Base-by-base conservation (phyloP, 2,329 filamentous ascomycete species). In the Trichoderma gracile region DNA sequence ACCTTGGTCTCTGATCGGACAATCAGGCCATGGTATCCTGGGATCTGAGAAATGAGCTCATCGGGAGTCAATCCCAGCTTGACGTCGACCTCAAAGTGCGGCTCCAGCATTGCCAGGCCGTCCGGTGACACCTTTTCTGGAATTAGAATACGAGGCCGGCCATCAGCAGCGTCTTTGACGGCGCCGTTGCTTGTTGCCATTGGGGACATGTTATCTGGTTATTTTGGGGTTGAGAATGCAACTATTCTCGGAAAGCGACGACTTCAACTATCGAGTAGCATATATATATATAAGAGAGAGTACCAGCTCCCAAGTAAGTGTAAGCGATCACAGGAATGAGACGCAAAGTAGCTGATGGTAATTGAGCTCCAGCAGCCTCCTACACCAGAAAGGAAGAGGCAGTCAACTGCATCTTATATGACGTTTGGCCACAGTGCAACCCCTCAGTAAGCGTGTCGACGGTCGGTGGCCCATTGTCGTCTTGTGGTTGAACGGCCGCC, bases 1-100 rank as follows among this genome's bases (percentile, higher is more conserved):
- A 94, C 90, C 72, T 93, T 90, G 1, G 91, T 94, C 77, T 93
- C 91, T 43, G 90, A 93, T 3, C 91, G 87, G 46, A 94, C 87
- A 66, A 94, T 90, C 58, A 94, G 82, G 21, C 89, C 91, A 54
- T 93, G 86, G 74, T 93, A 93, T 23, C 83, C 79, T 0, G 86
- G 84, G 64, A 94, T 92, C 65, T 89, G 82, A n/a, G 78, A 69
- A 47, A 88, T 76, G 21, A 94, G 81, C 68, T 92, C 84, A 1
- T 86, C 80, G 0, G 88, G 76, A 3, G 82, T 82, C 17, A 93
- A 77, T 1, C 84, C 85, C 56, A 85, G 84, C 59, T 83, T 84
- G 67, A 87, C 86, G 72, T 94, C 86, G 40, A 94, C 89, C 23
- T 91, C 85, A 70, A 90, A 87, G 43, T 84, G 82, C 21, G 83